Evolutionary conservation across 2,329 filamentous ascomycete species (phyloP).

Genomic region (Phialophora macrospora): DNA sequence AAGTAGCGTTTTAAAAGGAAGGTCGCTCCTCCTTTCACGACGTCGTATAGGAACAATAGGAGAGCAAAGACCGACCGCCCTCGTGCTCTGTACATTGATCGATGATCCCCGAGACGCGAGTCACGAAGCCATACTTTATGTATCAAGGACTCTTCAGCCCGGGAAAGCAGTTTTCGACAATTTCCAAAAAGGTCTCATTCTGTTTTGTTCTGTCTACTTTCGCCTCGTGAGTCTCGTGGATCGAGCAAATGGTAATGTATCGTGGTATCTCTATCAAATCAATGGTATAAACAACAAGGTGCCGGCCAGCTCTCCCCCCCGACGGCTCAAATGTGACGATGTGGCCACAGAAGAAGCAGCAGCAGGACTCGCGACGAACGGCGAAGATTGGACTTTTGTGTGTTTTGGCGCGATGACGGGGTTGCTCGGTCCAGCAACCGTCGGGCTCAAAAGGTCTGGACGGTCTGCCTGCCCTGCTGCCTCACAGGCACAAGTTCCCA

Average conservation of each 20-base stretch:
- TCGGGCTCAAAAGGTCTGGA: no score
- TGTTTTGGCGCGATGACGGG: background rate
- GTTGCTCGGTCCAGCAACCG: background rate
- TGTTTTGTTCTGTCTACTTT: slow-evolving; percentile 12
- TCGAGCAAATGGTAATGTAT: slow-evolving; percentile 17
- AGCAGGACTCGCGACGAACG: background rate
- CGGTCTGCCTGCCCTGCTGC: background rate
- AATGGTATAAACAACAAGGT: slow-evolving; percentile 13
- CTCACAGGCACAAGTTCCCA: slow-evolving; percentile 8
- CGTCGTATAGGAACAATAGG: no score
- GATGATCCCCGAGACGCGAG: background rate
- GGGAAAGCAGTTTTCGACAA: slow-evolving; percentile 12
- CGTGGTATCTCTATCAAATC: slow-evolving; percentile 21
- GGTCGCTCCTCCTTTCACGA: no score
- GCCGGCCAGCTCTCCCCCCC: no score
- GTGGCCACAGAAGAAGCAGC: background rate
- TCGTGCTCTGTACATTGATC: background rate
- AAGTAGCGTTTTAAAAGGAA: no score
- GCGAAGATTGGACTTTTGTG: background rate
- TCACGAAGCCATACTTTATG: background rate
- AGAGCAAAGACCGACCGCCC: no score
- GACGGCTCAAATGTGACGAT: background rate
- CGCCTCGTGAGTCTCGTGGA: slow-evolving; percentile 16
- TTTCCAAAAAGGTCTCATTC: slow-evolving; percentile 30
- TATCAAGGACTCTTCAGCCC: background rate